These are phyloP conservation scores for Trypanosomatidae sp. DNA, from an alignment of 208 protist genomes.

Conservation along the genomic window DNA sequence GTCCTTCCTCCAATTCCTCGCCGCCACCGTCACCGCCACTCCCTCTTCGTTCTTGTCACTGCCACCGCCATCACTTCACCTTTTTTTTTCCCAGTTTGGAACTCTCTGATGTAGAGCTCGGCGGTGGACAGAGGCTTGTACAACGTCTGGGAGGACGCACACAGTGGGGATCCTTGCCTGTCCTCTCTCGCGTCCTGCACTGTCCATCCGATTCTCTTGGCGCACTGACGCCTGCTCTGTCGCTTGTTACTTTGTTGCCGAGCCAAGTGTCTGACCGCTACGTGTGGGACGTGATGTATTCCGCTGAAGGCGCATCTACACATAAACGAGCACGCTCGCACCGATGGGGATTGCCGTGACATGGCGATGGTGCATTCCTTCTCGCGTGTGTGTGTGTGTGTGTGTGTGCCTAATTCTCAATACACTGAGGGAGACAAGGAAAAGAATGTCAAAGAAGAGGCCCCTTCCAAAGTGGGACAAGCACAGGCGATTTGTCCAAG, in stretches of 20 bases:
- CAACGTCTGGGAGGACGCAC: neutral
- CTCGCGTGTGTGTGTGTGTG: neutral
- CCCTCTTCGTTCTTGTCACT: too few species aligned
- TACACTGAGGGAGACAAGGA: too few species aligned
- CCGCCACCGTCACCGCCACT: neutral
- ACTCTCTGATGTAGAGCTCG: neutral
- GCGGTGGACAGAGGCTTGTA: neutral
- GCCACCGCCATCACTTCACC: neutral
- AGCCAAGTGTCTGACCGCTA: neutral
- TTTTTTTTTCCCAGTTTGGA: slow-evolving; percentile 1
- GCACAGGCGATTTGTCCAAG: too few species aligned
- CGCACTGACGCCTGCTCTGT: neutral
- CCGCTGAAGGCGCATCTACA: neutral
- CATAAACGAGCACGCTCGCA: neutral
- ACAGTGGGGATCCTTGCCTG: neutral
- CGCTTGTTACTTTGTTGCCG: neutral
- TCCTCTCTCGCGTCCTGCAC: neutral
- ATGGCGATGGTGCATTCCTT: neutral
- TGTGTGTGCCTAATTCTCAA: neutral
- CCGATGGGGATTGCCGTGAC: neutral
- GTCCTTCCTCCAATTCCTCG: neutral
- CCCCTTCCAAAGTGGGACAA: too few species aligned
- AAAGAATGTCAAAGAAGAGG: too few species aligned
- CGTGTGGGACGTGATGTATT: neutral
- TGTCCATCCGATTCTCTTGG: neutral